Evolutionary conservation across 768 basidiomycete species (phyloP).

Genomic region (Tephrocybe sp.): DNA sequence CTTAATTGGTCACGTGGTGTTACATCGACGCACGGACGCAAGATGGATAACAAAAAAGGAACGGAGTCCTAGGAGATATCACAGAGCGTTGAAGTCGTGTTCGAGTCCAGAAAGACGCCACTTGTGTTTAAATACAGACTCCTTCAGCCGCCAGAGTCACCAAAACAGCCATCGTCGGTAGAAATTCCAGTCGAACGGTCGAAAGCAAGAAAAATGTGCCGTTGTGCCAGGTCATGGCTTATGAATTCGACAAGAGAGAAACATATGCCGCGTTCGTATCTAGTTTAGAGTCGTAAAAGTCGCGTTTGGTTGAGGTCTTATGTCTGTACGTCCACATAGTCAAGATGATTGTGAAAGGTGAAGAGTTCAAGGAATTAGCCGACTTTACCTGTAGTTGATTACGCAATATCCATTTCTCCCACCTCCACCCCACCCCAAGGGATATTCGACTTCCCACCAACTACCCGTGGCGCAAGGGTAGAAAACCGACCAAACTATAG

Average conservation of each 20-base stretch:
- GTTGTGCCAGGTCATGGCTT: not conserved
- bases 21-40: constrained; percentile 24
- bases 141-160: not conserved
- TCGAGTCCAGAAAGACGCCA: not conserved
- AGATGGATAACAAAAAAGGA: constrained; percentile 6
- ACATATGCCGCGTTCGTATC: no score
- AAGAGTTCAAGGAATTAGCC: constrained; percentile 7
- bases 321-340: no score
- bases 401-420: constrained; percentile 14
- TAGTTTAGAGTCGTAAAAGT: no score
- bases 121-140: not conserved
- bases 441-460: not conserved
- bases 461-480: not conserved
- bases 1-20: constrained; percentile 24
- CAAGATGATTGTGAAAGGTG: no score
- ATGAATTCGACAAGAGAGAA: not conserved
- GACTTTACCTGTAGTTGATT: constrained; percentile 9
- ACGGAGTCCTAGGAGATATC: not conserved
- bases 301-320: no score
- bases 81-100: not conserved
- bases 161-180: not conserved
- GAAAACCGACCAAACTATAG: not conserved
- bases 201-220: not conserved
- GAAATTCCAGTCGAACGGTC: not conserved
- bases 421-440: not conserved